phyloP scores from a whole-genome alignment of 106 monocot genomes.

The Dendrobium catenatum region DNA sequence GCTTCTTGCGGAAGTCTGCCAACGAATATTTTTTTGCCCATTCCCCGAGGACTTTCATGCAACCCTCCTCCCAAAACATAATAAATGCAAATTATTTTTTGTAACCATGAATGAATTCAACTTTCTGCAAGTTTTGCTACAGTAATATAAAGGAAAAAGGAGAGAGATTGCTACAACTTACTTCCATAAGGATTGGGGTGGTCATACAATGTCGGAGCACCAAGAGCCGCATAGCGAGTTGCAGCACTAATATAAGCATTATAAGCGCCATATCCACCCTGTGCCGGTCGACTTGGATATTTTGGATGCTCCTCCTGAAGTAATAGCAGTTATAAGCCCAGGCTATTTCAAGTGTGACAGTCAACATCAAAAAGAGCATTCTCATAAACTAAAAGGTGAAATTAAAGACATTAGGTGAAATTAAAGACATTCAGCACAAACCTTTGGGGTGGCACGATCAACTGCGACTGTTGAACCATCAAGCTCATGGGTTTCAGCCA shows the following conservation, averaged over 20 bases:
- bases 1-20: slow-evolving; percentile 97
- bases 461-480: slow-evolving; percentile 84
- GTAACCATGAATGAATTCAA: not conserved
- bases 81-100: not conserved
- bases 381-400: not conserved
- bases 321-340: not conserved
- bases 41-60: slow-evolving; percentile 46
- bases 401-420: not conserved
- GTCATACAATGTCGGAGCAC: slow-evolving; percentile 93
- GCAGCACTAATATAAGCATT: slow-evolving; percentile 88
- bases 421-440: slow-evolving; percentile 4
- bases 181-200: slow-evolving; percentile 74
- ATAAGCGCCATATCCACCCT: slow-evolving; percentile 92
- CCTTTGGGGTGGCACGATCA: slow-evolving; percentile 98
- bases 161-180: slow-evolving; percentile 19
- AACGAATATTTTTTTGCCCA: slow-evolving; percentile 93
- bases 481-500: slow-evolving; percentile 88
- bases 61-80: slow-evolving; percentile 49
- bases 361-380: not conserved
- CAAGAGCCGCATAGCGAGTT: slow-evolving; percentile 85
- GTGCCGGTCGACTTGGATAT: slow-evolving; percentile 50
- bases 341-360: not conserved
- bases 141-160: not conserved
- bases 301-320: slow-evolving; percentile 69
- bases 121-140: not conserved